Evolutionary conservation across 73 alveolate species (phyloP), one percentile per base, ranked within the genome.

Genomic region (Tetrahymena thermophila): DNA sequence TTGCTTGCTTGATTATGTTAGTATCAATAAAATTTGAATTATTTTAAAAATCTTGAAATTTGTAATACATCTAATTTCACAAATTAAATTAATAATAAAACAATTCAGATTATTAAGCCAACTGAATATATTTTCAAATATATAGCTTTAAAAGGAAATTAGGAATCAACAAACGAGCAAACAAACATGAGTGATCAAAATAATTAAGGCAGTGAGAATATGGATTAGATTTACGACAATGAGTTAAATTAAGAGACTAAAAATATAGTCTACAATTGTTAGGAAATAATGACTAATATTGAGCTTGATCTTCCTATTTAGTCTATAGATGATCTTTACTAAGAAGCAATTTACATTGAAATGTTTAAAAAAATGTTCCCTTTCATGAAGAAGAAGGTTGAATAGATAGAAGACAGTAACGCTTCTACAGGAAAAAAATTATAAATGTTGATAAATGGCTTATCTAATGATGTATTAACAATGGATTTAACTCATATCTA

Each of bases 361-460:
- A 95, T 95, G 93, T 95, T 95, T 93, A 95, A 93, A 55, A 95
- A 55, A 25, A 95, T 95, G 97, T 95, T 95, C 56, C 97, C 97
- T 35, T 85, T 95, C 37, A 35, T 95, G 43, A 93, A 95, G 83
- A 34, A 95, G 25, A 94, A 85, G 31, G 42, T 95, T 21, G 71
- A 85, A 34, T 50, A 89, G 11, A 85, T 95, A 43, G 57, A 95
- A 85, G 94, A 95, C 34, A 94, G 84, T 55, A 23, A 93, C 13
- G 94, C 83, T 55, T 93, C 97, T 10, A 44, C 95, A 35, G 97
- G 97, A 7, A 95, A 95, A 35, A 95, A 95, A 21, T 55, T 95
- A 31, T 95, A 95, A 95, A 71, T 84, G 17, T 57, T 95, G n/a
- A 95, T 95, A 10, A 94, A 95, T 50, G 84, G 71, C 35, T 95